Conservation (phyloP, 306 rosid species). For the Trifolium pratense region DNA sequence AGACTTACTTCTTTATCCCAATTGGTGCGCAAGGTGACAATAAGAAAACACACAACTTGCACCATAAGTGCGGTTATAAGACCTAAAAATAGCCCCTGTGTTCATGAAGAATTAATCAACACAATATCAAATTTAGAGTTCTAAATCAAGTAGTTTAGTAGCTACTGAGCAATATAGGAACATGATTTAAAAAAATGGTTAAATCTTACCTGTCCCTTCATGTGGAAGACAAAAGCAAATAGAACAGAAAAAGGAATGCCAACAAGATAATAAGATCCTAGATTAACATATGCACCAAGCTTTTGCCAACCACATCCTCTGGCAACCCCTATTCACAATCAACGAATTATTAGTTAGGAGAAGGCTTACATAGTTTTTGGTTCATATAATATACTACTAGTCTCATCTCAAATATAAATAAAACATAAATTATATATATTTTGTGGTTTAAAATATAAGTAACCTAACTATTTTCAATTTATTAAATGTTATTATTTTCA, state of each 20-base stretch:
- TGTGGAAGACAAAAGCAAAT: slow-evolving; percentile 42
- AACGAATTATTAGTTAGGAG: slow-evolving; percentile 1
- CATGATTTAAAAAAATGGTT: not conserved
- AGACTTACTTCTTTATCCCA: slow-evolving; percentile 56
- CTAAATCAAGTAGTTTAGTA: not conserved
- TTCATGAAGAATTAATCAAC: slow-evolving; percentile 6
- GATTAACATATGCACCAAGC: slow-evolving; percentile 49
- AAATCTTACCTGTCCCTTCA: slow-evolving; percentile 41
- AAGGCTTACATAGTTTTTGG: not conserved
- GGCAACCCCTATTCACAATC: slow-evolving; percentile 36
- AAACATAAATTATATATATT: too few relatives aligned
- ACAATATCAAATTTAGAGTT: not conserved
- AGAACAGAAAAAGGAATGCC: slow-evolving; percentile 43
- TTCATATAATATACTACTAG: not conserved
- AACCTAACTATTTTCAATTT: too few relatives aligned
- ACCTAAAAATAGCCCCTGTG: slow-evolving; percentile 56
- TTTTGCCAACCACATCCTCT: slow-evolving; percentile 60
- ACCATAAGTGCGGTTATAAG: slow-evolving; percentile 42
- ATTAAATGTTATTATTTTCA: too few relatives aligned
- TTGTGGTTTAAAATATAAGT: too few relatives aligned
- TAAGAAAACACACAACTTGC: slow-evolving; percentile 46
- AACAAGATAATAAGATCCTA: slow-evolving; percentile 42
- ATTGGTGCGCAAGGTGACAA: slow-evolving; percentile 41
- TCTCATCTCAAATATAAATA: too few relatives aligned
- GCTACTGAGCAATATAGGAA: not conserved